A percentile compares a stretch with the other conserved stretches of the same genome.
phyloP scores from a whole-genome alignment of 768 basidiomycete genomes.

The Amanita brunnescens region DNA sequence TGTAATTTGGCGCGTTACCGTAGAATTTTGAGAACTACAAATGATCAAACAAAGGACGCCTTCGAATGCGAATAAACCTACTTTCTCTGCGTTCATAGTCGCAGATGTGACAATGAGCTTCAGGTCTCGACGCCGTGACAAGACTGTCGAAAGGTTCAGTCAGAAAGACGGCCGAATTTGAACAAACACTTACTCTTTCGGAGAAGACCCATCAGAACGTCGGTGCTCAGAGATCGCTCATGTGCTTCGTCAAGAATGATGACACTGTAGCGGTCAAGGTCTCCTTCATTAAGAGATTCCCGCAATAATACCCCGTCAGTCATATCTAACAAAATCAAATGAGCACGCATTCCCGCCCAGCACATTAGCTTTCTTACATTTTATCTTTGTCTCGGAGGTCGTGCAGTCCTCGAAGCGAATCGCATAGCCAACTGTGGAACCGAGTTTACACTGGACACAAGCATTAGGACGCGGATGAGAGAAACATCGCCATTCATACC shows the following conservation, averaged over 20 bases:
- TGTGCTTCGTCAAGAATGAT: constrained; percentile 99
- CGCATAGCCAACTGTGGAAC: constrained; percentile 87
- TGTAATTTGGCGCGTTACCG: constrained; percentile 90
- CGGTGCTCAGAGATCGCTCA: constrained; percentile 94
- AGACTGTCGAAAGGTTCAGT: constrained; percentile 32
- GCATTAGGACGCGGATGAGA: neutral
- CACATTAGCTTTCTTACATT: constrained; percentile 50
- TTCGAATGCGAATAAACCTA: constrained; percentile 19
- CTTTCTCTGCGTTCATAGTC: constrained; percentile 99
- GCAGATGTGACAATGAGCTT: constrained; percentile 98
- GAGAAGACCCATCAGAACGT: constrained; percentile 94
- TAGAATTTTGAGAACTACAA: constrained; percentile 91
- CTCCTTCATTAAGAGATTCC: constrained; percentile 98
- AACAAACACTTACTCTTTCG: constrained; percentile 60
- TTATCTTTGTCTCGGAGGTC: constrained; percentile 88
- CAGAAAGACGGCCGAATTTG: neutral
- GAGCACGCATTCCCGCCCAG: neutral
- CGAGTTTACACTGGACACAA: constrained; percentile 67
- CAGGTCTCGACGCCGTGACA: constrained; percentile 85
- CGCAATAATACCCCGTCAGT: constrained; percentile 98
- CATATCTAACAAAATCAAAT: constrained; percentile 60
- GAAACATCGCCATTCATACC: constrained; percentile 34
- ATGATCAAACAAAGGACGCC: neutral
- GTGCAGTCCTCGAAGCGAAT: constrained; percentile 99
- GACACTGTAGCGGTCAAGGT: constrained; percentile 91